Evolutionary conservation across 371 early-diverging fungal species (phyloP).

Genomic region (Syncephalastrum contaminatum): DNA sequence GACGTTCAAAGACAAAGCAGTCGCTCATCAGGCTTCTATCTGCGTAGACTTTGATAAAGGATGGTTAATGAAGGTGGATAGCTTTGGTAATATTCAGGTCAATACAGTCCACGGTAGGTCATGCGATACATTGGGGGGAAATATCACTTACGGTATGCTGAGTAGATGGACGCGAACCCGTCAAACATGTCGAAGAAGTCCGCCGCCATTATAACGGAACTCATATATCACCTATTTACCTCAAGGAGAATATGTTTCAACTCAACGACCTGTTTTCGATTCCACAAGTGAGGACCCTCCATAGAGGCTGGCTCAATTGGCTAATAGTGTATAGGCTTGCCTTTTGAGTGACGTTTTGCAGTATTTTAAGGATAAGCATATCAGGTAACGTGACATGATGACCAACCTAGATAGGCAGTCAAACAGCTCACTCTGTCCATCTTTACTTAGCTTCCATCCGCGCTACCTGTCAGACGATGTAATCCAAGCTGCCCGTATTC

Average conservation of each 20-base stretch:
- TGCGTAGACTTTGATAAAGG: constrained; percentile 55
- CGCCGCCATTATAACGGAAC: constrained; percentile 55
- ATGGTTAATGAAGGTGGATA: constrained; percentile 70
- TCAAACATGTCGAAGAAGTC: constrained; percentile 48
- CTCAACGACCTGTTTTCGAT: constrained; percentile 63
- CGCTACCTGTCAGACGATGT: constrained; percentile 68
- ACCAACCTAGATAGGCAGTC: neutral
- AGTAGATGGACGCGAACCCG: constrained; percentile 50
- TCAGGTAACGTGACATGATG: constrained; percentile 25
- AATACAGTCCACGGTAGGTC: constrained; percentile 57
- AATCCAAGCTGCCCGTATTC: constrained; percentile 46
- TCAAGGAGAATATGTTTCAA: constrained; percentile 55
- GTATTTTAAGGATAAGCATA: constrained; percentile 55
- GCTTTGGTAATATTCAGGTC: constrained; percentile 62
- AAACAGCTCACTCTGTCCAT: neutral
- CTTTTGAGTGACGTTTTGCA: constrained; percentile 62
- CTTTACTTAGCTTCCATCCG: constrained; percentile 51
- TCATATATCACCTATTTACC: constrained; percentile 59
- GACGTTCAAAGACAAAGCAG: neutral
- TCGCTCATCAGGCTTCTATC: neutral
- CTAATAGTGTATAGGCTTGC: constrained; percentile 21
- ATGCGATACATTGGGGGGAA: constrained; percentile 2
- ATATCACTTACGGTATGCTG: neutral
- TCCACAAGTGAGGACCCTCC: constrained; percentile 42
- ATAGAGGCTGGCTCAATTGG: neutral